phyloP scores from a whole-genome alignment of 108 stramenopile species.

The Conticribra weissflogii region DNA sequence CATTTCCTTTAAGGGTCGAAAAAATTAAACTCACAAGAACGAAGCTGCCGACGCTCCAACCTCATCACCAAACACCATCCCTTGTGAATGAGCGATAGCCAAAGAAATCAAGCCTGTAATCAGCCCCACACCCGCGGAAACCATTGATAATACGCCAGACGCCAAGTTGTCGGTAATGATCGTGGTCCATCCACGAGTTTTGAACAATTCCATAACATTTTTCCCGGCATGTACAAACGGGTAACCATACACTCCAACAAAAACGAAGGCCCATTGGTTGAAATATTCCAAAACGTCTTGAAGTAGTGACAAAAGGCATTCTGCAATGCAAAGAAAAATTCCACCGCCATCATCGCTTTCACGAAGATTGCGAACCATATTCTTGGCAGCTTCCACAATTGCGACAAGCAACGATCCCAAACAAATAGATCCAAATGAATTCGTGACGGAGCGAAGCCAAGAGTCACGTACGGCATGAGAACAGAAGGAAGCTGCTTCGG shows the following conservation, averaged over 20 bases:
- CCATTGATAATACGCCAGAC: conserved; percentile 65
- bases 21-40: conserved; percentile 28
- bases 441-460: conserved; percentile 64
- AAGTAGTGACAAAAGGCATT: conserved; percentile 72
- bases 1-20: too few species aligned
- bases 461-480: conserved; percentile 61
- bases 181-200: conserved; percentile 72
- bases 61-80: conserved; percentile 48
- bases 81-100: conserved; percentile 47
- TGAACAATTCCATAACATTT: conserved; percentile 67
- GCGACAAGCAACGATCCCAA: conserved; percentile 75
- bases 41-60: conserved; percentile 47
- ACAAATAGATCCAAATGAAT: conserved; percentile 80
- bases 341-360: conserved; percentile 54
- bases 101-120: conserved; percentile 67
- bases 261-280: conserved; percentile 80
- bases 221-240: conserved; percentile 69
- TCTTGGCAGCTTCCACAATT: conserved; percentile 65
- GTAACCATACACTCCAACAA: conserved; percentile 72
- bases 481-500: conserved; percentile 65
- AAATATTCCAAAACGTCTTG: conserved; percentile 70
- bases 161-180: conserved; percentile 80
- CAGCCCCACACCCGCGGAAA: conserved; percentile 65
- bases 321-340: conserved; percentile 60
- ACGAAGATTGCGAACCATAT: conserved; percentile 56